Evolutionary conservation across 768 basidiomycete species (phyloP).

Genomic region (Gymnopilus dilepis): DNA sequence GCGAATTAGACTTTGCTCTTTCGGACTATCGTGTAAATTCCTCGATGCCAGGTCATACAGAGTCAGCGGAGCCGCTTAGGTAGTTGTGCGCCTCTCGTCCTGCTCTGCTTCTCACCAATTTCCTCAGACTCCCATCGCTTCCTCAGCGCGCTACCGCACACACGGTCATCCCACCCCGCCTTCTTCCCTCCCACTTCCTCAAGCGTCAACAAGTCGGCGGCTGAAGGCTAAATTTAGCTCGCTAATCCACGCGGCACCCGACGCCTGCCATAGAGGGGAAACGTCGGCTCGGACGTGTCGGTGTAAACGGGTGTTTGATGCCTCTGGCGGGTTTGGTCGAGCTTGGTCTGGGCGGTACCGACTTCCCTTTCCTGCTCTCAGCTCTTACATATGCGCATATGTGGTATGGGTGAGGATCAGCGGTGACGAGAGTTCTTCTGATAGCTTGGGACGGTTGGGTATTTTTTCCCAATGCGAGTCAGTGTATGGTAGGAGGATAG

Average conservation of each 20-base stretch:
- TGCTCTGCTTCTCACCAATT: no score
- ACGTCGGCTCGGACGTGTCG: neutral
- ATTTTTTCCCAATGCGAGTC: conserved; percentile 4
- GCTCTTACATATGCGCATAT: neutral
- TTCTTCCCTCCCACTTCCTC: no score
- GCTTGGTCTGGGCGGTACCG: neutral
- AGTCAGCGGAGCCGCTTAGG: no score
- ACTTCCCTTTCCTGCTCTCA: neutral
- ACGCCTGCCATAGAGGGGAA: neutral
- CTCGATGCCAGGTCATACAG: no score
- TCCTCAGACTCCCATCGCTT: neutral
- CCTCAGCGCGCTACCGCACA: neutral
- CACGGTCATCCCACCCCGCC: neutral
- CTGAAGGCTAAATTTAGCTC: neutral
- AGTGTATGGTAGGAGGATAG: neutral
- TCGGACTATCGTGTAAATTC: no score
- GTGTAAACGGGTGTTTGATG: no score
- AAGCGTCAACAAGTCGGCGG: no score
- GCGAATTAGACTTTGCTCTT: no score
- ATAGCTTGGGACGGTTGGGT: neutral
- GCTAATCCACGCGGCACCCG: neutral
- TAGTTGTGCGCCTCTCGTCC: no score
- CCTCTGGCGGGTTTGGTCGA: neutral
- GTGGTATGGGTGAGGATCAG: neutral
- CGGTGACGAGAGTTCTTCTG: neutral